phyloP scores from a whole-genome alignment of 805 yeast genomes.

The Saccharomycopsis babjevae region DNA sequence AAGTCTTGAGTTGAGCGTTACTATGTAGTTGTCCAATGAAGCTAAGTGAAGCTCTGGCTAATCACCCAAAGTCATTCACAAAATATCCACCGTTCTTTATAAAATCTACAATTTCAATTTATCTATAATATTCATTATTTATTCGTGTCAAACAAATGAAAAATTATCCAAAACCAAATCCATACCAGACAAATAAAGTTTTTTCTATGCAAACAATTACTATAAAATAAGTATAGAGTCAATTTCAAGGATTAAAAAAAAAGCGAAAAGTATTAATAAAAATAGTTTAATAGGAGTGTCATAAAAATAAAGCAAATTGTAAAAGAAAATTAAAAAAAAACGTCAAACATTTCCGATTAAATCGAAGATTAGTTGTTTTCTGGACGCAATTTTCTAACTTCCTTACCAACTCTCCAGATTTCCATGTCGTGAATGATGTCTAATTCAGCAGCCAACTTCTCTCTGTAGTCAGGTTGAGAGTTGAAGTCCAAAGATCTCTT shows the following conservation, averaged over 20 bases:
- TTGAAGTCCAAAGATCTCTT: constrained; percentile 96
- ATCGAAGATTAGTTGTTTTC: constrained; percentile 71
- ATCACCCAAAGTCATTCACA: no score
- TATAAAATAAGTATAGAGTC: not conserved
- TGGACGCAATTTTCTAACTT: constrained; percentile 99
- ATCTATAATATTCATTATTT: not conserved
- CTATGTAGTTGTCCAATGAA: no score
- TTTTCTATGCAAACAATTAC: constrained; percentile 1
- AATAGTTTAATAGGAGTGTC: not conserved
- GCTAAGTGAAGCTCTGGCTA: no score
- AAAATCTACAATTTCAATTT: not conserved
- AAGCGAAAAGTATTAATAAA: not conserved
- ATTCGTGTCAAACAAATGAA: constrained; percentile 2
- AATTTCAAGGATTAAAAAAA: not conserved
- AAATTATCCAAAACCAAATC: constrained; percentile 1
- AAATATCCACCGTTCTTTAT: not conserved
- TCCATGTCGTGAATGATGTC: constrained; percentile 92
- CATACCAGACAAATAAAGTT: constrained; percentile 1
- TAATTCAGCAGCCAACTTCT: constrained; percentile 87
- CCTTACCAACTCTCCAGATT: constrained; percentile 99
- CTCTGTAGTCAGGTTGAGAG: constrained; percentile 97
- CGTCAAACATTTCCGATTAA: not conserved
- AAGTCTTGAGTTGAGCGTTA: no score
- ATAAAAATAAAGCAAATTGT: not conserved
- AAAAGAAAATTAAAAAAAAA: not conserved